These are phyloP conservation scores for Annona squamosa DNA, from an alignment of 164 flowering plant genomes.

Conservation along the genomic window DNA sequence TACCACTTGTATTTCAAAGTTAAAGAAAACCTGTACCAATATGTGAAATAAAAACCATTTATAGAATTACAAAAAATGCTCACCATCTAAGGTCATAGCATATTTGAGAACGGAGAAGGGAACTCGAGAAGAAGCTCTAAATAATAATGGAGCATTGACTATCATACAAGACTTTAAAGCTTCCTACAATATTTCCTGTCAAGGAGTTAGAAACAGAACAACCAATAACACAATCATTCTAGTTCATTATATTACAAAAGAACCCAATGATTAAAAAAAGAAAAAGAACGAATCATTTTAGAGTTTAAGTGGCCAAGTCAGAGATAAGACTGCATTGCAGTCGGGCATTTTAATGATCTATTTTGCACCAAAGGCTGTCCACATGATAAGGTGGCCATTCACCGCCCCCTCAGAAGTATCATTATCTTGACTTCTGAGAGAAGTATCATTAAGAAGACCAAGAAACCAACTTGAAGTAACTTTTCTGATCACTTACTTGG, in stretches of 20 bases:
- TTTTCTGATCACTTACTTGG: no score
- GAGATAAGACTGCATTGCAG: background rate
- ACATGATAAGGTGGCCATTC: no score
- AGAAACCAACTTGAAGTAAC: no score
- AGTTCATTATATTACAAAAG: background rate
- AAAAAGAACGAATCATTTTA: background rate
- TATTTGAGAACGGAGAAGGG: constrained; percentile 94
- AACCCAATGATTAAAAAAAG: background rate
- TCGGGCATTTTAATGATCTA: no score
- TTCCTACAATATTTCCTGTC: constrained; percentile 42
- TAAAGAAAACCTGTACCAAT: background rate
- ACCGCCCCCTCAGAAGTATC: no score
- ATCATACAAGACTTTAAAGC: constrained; percentile 71
- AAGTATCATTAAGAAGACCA: no score
- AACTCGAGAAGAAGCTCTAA: constrained; percentile 75
- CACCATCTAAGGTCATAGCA: constrained; percentile 98
- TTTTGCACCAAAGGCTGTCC: no score
- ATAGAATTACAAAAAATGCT: constrained; percentile 17
- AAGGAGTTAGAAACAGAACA: constrained; percentile 10
- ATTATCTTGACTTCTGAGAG: no score
- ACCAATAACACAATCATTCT: background rate
- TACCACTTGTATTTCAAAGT: background rate
- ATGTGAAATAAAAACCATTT: background rate
- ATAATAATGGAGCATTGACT: constrained; percentile 88
- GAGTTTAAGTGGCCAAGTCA: background rate